Percentiles rank a stretch among this genome's conserved stretches.
Evolutionary conservation across 139 green algal species (phyloP).

Genomic region (Protoeuglena noctilucae): DNA sequence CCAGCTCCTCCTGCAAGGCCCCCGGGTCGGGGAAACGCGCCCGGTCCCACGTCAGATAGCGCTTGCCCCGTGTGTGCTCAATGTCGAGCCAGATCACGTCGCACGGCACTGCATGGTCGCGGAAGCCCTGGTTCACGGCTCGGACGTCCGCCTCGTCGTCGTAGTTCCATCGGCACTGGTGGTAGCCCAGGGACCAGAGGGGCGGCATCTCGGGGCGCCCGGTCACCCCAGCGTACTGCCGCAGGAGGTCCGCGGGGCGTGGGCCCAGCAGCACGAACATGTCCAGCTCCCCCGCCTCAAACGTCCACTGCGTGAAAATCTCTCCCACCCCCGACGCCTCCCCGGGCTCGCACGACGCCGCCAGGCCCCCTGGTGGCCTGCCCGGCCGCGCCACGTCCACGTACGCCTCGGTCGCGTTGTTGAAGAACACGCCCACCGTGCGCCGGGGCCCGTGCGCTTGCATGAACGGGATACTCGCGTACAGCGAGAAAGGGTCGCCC

Average conservation of each 20-base stretch:
- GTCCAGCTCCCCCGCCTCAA: slow-evolving; percentile 86
- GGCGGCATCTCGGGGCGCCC: slow-evolving; percentile 82
- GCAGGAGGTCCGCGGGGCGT: slow-evolving; percentile 35
- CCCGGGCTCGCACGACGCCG: background rate
- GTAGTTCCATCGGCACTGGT: slow-evolving; percentile 99
- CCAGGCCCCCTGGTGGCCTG: background rate
- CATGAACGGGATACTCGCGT: slow-evolving; percentile 87
- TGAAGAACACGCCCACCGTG: slow-evolving; percentile 77
- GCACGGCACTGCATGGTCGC: slow-evolving; percentile 85
- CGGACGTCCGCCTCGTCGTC: slow-evolving; percentile 61
- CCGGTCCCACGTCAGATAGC: slow-evolving; percentile 95
- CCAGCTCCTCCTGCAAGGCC: slow-evolving; percentile 59
- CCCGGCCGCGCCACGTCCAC: slow-evolving; percentile 62
- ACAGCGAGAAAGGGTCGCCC: slow-evolving; percentile 87
- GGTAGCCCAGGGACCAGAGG: slow-evolving; percentile 86
- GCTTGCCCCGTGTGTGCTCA: slow-evolving; percentile 94
- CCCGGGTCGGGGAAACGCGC: slow-evolving; percentile 61
- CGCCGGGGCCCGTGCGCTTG: slow-evolving; percentile 48
- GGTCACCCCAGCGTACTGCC: slow-evolving; percentile 66
- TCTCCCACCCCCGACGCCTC: too few relatives aligned
- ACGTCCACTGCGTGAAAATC: slow-evolving; percentile 91
- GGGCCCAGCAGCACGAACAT: slow-evolving; percentile 78
- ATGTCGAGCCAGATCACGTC: slow-evolving; percentile 99
- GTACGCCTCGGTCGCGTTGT: slow-evolving; percentile 96
- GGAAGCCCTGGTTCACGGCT: slow-evolving; percentile 68